Evolutionary conservation across 1,139 yeast species (phyloP).

Genomic region (Geotrichum klebahnii): DNA sequence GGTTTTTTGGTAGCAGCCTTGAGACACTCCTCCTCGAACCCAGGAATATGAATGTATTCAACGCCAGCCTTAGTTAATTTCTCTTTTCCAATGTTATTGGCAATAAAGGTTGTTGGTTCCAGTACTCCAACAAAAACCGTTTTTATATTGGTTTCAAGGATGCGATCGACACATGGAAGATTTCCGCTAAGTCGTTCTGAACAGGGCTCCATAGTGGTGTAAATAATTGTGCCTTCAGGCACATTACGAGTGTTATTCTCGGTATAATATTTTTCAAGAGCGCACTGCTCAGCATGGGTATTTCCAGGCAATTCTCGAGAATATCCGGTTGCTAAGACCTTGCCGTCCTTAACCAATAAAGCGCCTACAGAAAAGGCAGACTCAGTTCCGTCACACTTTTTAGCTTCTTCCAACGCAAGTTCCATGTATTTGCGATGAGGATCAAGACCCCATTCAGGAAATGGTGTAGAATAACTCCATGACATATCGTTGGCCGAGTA

Average conservation of each 20-base stretch:
- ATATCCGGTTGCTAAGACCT: conserved; percentile 71
- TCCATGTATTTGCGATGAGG: conserved; percentile 54
- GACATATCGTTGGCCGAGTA: conserved; percentile 53
- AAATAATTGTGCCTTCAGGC: conserved; percentile 76
- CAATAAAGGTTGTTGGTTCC: conserved; percentile 86
- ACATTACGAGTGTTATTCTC: conserved; percentile 44
- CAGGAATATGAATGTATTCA: conserved; percentile 76
- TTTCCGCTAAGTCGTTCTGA: conserved; percentile 86
- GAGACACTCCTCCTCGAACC: conserved; percentile 70
- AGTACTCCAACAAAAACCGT: conserved; percentile 87
- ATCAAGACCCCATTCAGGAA: conserved; percentile 82
- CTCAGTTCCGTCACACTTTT: conserved; percentile 73
- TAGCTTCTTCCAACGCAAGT: conserved; percentile 70
- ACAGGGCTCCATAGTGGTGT: conserved; percentile 98
- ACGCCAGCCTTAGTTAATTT: conserved; percentile 55
- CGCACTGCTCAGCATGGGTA: conserved; percentile 97
- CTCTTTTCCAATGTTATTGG: conserved; percentile 61
- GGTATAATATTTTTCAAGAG: conserved; percentile 66
- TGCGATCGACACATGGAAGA: conserved; percentile 78
- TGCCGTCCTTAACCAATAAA: conserved; percentile 63
- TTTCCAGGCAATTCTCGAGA: conserved; percentile 92
- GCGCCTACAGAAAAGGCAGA: conserved; percentile 96
- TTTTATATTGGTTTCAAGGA: conserved; percentile 54
- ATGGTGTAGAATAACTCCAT: conserved; percentile 76
- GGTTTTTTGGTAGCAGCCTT: conserved; percentile 68